Evolutionary conservation across 352 stramenopile species (phyloP), one percentile per base, ranked within the genome.

Genomic region (Pythium periplocum): DNA sequence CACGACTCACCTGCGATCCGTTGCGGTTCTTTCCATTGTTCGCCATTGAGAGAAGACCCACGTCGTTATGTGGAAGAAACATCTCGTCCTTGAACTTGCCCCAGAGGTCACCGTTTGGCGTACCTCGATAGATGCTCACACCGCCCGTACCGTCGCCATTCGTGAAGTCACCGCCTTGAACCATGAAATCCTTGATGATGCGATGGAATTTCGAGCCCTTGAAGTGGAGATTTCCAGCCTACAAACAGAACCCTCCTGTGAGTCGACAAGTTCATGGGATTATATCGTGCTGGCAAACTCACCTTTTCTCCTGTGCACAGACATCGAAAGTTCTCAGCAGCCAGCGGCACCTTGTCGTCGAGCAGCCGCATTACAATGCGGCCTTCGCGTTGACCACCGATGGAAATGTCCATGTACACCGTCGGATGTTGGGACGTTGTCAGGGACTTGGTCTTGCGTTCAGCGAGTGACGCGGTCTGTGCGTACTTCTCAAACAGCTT

Each of bases 351-450:
- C 48, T 85, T 68, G 69, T 98, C 87, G 50, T 89, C 90, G 17
- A 98, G 96, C 30, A 99, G 74, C 59, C 97, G 91, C 74, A 98
- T 90, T 60, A 98, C 93, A 53, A 98, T 90, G 32, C 94, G 72
- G 32, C 96, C 96, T 1, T 85, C 74, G 10, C 78, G 69, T 36
- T 75, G 69, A 9, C 74, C 83, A 33, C 80, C 82, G 44, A 98
- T 88, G 12, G 77, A 82, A 53, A 99, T 83, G 68, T 99, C 95
- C 60, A 99, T 96, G 71, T 97, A 99, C 52, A 98, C 95, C 5
- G 91, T 93, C 6, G 79, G 83, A 61, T 98, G 75, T 7, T 45
- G 60, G 11, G 58, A 55, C 36, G 75, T 83, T 31, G 80, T 87
- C 30, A 88, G 60, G 6, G 52, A 59, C 50, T 66, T 73, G 41